Percentiles rank a stretch among this genome's conserved stretches.
Conservation (phyloP, 768 basidiomycete species). For the Tubosaeta brunneosetosa region DNA sequence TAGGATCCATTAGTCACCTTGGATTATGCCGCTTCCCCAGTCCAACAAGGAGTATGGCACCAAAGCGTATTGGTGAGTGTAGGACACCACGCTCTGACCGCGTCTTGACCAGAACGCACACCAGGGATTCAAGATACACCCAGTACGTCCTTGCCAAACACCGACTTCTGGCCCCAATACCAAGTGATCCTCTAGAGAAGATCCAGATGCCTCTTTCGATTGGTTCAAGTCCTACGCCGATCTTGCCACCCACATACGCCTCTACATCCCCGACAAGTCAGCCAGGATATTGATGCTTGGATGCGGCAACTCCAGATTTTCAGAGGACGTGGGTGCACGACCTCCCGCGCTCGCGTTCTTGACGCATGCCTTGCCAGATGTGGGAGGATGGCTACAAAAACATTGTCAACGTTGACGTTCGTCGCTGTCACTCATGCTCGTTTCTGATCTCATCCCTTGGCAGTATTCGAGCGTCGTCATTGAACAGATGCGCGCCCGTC, state of each 20-base stretch:
- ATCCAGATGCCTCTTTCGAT: slow-evolving; percentile 61
- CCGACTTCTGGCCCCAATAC: not conserved
- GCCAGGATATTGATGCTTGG: slow-evolving; percentile 74
- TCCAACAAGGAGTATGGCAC: slow-evolving; percentile 67
- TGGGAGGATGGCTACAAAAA: slow-evolving; percentile 82
- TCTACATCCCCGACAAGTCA: slow-evolving; percentile 56
- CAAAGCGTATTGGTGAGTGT: slow-evolving; percentile 62
- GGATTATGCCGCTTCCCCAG: slow-evolving; percentile 41
- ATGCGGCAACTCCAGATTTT: slow-evolving; percentile 79
- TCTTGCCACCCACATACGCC: slow-evolving; percentile 55
- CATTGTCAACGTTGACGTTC: slow-evolving; percentile 74
- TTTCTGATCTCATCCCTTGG: not conserved
- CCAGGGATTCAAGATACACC: slow-evolving; percentile 67
- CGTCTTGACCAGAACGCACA: slow-evolving; percentile 1
- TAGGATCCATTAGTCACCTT: not conserved
- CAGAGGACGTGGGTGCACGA: slow-evolving; percentile 54
- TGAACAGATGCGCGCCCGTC: slow-evolving; percentile 62
- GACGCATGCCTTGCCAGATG: slow-evolving; percentile 49
- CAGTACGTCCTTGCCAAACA: slow-evolving; percentile 39
- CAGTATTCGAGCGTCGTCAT: slow-evolving; percentile 77
- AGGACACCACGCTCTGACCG: not conserved
- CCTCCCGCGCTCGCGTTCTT: not conserved
- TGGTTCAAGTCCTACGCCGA: slow-evolving; percentile 86
- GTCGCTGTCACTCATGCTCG: slow-evolving; percentile 15
- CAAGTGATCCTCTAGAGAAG: slow-evolving; percentile 41